A percentile compares a stretch with the other conserved stretches of the same genome.
Evolutionary conservation across 176 grass and related monocot genomes (phyloP).

Genomic region (Eragrostis nindensis): DNA sequence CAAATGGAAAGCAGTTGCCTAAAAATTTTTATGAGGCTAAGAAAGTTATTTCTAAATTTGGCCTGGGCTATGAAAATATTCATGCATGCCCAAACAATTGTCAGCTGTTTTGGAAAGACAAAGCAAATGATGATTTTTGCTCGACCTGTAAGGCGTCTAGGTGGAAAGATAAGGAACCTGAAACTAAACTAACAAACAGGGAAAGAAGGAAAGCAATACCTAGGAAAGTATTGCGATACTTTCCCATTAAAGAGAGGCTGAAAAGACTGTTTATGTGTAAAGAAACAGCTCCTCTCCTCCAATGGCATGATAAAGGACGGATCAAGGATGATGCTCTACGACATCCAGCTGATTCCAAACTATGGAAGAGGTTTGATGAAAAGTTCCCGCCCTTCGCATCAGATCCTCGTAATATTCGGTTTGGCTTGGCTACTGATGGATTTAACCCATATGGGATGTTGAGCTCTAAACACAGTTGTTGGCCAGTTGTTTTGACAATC

Average conservation of each 20-base stretch:
- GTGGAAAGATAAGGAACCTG: slow-evolving; percentile 5
- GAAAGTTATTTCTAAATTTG: slow-evolving; percentile 27
- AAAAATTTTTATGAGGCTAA: slow-evolving; percentile 23
- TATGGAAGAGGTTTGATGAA: neutral
- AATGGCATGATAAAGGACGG: neutral
- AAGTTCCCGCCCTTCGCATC: neutral
- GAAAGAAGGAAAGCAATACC: neutral
- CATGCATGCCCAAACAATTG: neutral
- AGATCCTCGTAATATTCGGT: neutral
- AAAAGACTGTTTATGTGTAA: neutral
- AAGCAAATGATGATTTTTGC: neutral
- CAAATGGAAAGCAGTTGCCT: neutral
- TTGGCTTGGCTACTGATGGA: neutral
- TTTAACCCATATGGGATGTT: slow-evolving; percentile 6
- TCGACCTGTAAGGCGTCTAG: neutral
- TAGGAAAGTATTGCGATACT: neutral
- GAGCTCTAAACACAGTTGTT: neutral
- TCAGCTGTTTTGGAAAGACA: neutral
- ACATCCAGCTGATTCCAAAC: neutral
- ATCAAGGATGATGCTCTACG: neutral
- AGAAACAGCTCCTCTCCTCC: neutral
- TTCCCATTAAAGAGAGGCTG: neutral
- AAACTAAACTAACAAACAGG: neutral
- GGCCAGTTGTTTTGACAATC: neutral
- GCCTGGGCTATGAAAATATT: slow-evolving; percentile 1